Conservation (phyloP, 2,329 filamentous ascomycete species). For the Fusarium brevicatenulatum region DNA sequence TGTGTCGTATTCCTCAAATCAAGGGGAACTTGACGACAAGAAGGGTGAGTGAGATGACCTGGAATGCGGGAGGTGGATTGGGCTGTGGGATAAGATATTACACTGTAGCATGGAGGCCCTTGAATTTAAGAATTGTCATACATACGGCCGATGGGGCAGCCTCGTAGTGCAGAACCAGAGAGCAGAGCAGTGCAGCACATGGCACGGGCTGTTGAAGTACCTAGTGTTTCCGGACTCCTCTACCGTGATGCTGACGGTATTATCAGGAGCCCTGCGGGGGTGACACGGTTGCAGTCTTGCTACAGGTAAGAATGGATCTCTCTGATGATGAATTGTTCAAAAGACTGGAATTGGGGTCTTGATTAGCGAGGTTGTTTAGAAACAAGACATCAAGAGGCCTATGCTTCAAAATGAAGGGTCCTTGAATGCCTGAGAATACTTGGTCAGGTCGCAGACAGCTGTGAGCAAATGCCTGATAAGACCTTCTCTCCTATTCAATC, state of each 20-base stretch:
- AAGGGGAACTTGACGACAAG: constrained; percentile 15
- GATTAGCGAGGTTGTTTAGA: constrained; percentile 22
- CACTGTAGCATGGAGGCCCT: constrained; percentile 25
- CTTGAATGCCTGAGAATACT: constrained; percentile 9
- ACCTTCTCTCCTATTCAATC: neutral
- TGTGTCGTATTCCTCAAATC: constrained; percentile 24
- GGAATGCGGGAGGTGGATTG: constrained; percentile 32
- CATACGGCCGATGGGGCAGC: constrained; percentile 6
- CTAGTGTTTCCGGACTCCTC: neutral
- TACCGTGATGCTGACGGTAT: constrained; percentile 20
- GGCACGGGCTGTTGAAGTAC: neutral
- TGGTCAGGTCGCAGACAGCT: neutral
- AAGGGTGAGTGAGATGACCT: constrained; percentile 32
- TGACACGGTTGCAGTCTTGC: constrained; percentile 19
- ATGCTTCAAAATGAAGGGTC: constrained; percentile 26
- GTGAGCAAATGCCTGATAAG: neutral
- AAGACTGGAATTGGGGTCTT: constrained; percentile 10
- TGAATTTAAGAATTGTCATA: constrained; percentile 21
- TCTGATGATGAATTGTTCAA: neutral
- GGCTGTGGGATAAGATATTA: constrained; percentile 27
- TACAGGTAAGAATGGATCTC: neutral
- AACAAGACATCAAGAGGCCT: constrained; percentile 15
- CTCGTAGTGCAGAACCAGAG: neutral
- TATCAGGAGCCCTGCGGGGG: constrained; percentile 18
- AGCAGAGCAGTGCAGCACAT: neutral